Evolutionary conservation across 140 eudicot genomes (phyloP).

Genomic region (Senecio squalidus): DNA sequence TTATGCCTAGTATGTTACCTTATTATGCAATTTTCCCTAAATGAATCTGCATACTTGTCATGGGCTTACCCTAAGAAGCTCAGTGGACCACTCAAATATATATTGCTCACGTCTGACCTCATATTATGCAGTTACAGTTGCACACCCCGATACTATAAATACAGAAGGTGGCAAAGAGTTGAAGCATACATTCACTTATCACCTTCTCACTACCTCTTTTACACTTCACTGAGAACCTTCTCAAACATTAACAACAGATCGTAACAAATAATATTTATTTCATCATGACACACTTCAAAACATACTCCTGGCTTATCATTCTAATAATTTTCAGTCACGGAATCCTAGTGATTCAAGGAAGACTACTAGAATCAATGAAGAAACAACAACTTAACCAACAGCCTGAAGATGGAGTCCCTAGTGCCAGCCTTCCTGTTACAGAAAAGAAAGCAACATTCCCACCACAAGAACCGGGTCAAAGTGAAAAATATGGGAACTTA

Average conservation of each 20-base stretch:
- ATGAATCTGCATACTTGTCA: no score
- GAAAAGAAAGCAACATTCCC: conserved; percentile 12
- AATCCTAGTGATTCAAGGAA: neutral
- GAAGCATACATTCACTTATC: conserved; percentile 23
- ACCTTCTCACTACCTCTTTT: conserved; percentile 11
- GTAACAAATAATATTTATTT: neutral
- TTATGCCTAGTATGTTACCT: no score
- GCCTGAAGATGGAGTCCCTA: conserved; percentile 5
- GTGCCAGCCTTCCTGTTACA: conserved; percentile 13
- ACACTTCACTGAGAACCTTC: neutral
- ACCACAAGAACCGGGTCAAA: conserved; percentile 8
- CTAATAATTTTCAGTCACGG: neutral
- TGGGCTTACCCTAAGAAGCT: no score
- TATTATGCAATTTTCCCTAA: no score
- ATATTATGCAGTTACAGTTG: conserved; percentile 8
- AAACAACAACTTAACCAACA: conserved; percentile 3
- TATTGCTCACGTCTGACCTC: conserved; percentile 3
- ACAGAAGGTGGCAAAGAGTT: conserved; percentile 29
- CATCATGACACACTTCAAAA: neutral
- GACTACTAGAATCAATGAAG: conserved; percentile 17
- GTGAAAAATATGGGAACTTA: conserved; percentile 4
- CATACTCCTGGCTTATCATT: neutral
- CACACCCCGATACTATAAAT: conserved; percentile 40
- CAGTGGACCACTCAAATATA: conserved; percentile 12
- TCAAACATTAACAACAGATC: neutral